A percentile compares a stretch with the other conserved stretches of the same genome.
Evolutionary conservation across 2,329 filamentous ascomycete species (phyloP).

Genomic region (Pestalotiopsis sp.): DNA sequence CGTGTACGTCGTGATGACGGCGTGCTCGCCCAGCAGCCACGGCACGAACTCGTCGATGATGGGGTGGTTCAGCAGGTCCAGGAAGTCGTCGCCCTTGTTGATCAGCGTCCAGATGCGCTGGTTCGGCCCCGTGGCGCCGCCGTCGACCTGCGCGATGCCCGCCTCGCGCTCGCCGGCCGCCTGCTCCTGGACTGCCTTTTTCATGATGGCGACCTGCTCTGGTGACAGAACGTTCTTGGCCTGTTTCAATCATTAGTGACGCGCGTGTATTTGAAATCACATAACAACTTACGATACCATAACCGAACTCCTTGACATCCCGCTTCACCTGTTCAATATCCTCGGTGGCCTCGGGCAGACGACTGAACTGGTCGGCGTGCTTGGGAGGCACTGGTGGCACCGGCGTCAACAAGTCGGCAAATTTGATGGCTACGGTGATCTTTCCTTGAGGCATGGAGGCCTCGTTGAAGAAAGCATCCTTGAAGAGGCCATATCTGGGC

Average conservation of each 20-base stretch:
- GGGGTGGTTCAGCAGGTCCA: constrained; percentile 31
- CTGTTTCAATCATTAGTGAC: constrained; percentile 1
- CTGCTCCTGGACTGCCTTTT: constrained; percentile 27
- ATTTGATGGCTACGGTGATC: constrained; percentile 26
- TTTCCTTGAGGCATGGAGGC: constrained; percentile 24
- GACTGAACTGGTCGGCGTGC: constrained; percentile 27
- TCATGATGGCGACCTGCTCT: constrained; percentile 25
- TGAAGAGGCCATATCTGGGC: constrained; percentile 27
- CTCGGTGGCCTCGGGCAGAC: constrained; percentile 36
- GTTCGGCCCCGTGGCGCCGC: constrained; percentile 22
- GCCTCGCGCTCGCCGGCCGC: constrained; percentile 27
- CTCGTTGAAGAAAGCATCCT: constrained; percentile 27
- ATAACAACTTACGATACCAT: constrained; percentile 23
- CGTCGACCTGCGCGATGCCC: constrained; percentile 25
- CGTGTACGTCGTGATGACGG: constrained; percentile 29
- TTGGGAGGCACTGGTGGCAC: constrained; percentile 21
- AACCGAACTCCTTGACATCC: constrained; percentile 30
- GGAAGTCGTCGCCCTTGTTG: constrained; percentile 18
- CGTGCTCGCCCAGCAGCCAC: constrained; percentile 31
- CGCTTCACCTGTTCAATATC: constrained; percentile 30
- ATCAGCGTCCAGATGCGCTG: constrained; percentile 23
- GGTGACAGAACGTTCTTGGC: constrained; percentile 26
- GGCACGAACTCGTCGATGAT: constrained; percentile 30
- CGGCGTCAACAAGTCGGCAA: constrained; percentile 27
- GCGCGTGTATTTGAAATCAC: constrained; percentile 22